Base-by-base conservation (phyloP, 1,284 basidiomycete species). In the Schizopora paradoxa region DNA sequence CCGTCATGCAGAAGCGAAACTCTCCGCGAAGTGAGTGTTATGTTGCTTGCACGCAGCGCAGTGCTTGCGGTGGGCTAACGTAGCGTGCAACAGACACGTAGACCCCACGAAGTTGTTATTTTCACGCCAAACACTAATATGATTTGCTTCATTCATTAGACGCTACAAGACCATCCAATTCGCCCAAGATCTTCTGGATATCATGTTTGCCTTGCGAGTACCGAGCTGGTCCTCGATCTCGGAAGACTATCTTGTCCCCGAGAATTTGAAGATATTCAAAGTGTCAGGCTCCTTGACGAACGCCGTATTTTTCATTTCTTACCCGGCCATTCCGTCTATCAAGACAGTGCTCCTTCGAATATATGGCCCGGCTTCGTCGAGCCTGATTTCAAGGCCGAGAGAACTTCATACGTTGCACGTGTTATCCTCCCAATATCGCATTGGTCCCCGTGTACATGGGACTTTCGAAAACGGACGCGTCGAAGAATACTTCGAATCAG, bases 261-360 rank as follows among this genome's bases (percentile, higher is more conserved):
- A 73, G 28, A 69, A 73, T 34, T 63, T 92, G 48, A 72, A 71
- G 48, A 75, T 94, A 54, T 72, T 72, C 58, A 92, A 86, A 63
- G 85, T 91, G n/a, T 88, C 91, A 6, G 92, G 93, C 11, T 86
- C 90, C 14, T 66, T 95, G 55, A 97, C 93, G 34, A 97, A 97
- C 61, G 86, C 90, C 51, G 91, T 97, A 45, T 96, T 91, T 66
- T 97, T 96, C 66, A 83, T 96, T 41, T 87, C 84, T 18, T 82
- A 73, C 59, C 69, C 75, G 18, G 59, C 68, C 16, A 58, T 65
- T 25, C 76, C 76, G 23, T 74, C 72, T 42, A 58, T 68, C 32
- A 73, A 72, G 43, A 93, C 88, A 0, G 64, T 94, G 16, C 74
- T 95, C 5, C 77, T 96, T 51, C 83, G 93, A 48, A 79, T 97